Percentiles rank a stretch among this genome's conserved stretches.
Evolutionary conservation across 768 basidiomycete genomes (phyloP).

Genomic region (Amanita phalloides): DNA sequence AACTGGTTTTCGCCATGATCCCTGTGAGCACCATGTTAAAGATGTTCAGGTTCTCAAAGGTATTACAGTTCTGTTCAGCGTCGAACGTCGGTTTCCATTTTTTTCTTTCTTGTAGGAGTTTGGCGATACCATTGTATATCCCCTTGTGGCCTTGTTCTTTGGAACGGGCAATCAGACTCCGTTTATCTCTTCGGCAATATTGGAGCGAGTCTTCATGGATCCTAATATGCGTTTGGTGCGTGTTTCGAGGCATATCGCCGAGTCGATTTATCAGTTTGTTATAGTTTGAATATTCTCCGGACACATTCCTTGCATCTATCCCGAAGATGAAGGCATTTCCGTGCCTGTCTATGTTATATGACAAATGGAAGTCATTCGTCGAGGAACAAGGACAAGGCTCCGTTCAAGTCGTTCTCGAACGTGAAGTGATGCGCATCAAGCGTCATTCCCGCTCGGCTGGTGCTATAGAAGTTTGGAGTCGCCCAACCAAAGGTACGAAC

Average conservation of each 20-base stretch:
- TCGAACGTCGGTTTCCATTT: not conserved
- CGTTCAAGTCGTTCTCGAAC: conserved; percentile 13
- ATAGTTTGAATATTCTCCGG: conserved; percentile 21
- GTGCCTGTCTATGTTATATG: conserved; percentile 16
- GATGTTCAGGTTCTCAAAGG: conserved; percentile 21
- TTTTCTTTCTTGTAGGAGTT: conserved; percentile 12
- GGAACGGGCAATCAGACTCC: conserved; percentile 24
- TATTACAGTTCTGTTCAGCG: not conserved
- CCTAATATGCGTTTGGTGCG: conserved; percentile 21
- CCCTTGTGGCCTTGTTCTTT: conserved; percentile 21
- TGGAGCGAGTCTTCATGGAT: conserved; percentile 23
- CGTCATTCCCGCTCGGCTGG: conserved; percentile 12
- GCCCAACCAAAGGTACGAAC: conserved; percentile 17
- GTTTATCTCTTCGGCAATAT: conserved; percentile 21
- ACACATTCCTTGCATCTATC: conserved; percentile 18
- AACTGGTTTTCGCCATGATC: conserved; percentile 19
- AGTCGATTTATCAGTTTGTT: not conserved
- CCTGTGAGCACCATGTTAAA: conserved; percentile 19
- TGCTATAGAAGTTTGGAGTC: conserved; percentile 16
- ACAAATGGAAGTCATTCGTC: conserved; percentile 15
- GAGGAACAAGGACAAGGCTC: conserved; percentile 17
- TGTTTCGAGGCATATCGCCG: not conserved
- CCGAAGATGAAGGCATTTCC: conserved; percentile 21
- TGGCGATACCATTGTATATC: conserved; percentile 20
- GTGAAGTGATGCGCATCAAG: conserved; percentile 18